Percentiles rank a stretch among this genome's conserved stretches.
These are phyloP conservation scores for Suillus spraguei DNA, from an alignment of 768 basidiomycete genomes.

Conservation along the genomic window DNA sequence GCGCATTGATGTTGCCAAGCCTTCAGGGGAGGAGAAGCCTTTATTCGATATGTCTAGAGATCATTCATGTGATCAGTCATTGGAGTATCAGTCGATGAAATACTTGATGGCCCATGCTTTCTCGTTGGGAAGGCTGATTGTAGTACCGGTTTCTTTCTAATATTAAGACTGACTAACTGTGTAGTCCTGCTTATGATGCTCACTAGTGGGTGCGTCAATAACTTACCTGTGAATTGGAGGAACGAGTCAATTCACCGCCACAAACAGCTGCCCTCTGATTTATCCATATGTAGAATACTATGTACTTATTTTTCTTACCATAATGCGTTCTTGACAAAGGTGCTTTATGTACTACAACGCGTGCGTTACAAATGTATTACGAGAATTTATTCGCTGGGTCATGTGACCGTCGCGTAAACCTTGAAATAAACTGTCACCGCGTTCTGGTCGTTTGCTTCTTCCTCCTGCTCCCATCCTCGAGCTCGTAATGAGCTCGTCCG, in stretches of 20 bases:
- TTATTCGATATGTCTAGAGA: not conserved
- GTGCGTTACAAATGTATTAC: not conserved
- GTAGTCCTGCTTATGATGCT: not conserved
- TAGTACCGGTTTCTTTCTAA: not conserved
- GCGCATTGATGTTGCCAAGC: not conserved
- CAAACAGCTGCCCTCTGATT: not conserved
- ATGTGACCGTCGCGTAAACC: slow-evolving; percentile 7
- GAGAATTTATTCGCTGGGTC: not conserved
- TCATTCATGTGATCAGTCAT: too few relatives aligned
- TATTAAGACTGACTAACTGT: not conserved
- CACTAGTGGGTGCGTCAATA: not conserved
- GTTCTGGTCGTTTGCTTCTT: slow-evolving; percentile 1
- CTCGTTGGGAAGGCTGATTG: not conserved
- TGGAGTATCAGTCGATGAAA: not conserved
- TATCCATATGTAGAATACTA: not conserved
- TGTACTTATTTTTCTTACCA: too few relatives aligned
- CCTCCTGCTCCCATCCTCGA: slow-evolving; percentile 3
- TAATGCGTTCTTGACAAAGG: not conserved
- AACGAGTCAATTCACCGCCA: not conserved
- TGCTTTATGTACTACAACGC: not conserved
- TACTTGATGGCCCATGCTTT: not conserved
- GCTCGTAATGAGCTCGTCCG: slow-evolving; percentile 63
- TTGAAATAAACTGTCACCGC: not conserved
- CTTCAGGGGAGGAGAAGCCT: not conserved
- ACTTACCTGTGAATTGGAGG: too few relatives aligned